Percentiles rank a stretch among this genome's conserved stretches.
These are phyloP conservation scores for Ophiocordyceps camponoti-rufipedis DNA, from an alignment of 2,329 filamentous ascomycete species.

Conservation along the genomic window DNA sequence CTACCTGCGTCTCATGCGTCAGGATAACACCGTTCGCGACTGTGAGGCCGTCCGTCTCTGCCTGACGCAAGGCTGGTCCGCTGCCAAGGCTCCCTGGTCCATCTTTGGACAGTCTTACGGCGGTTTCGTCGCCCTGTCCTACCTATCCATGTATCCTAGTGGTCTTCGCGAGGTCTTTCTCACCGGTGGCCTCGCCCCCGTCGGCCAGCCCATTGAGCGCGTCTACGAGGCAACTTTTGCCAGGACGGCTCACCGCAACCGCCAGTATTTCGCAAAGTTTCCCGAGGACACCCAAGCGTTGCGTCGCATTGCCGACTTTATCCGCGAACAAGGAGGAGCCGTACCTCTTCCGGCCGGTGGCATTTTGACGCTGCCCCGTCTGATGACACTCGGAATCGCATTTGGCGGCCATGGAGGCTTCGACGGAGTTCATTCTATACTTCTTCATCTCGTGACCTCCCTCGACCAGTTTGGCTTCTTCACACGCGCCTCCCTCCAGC, in stretches of 20 bases:
- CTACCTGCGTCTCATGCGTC: conserved; percentile 71
- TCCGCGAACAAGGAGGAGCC: conserved; percentile 34
- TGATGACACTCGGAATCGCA: conserved; percentile 59
- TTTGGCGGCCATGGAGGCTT: conserved; percentile 69
- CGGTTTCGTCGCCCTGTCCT: conserved; percentile 70
- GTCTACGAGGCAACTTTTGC: conserved; percentile 58
- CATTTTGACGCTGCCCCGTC: conserved; percentile 49
- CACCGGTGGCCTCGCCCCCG: conserved; percentile 65
- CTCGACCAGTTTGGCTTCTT: conserved; percentile 61
- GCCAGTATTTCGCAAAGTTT: conserved; percentile 68
- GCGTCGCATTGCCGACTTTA: conserved; percentile 44
- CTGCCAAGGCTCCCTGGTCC: conserved; percentile 61
- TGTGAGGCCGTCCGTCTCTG: conserved; percentile 69
- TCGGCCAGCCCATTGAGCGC: conserved; percentile 52
- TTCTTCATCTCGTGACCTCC: conserved; percentile 54
- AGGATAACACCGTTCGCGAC: conserved; percentile 79
- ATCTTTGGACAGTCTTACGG: conserved; percentile 86
- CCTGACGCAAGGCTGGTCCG: conserved; percentile 50
- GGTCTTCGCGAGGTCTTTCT: conserved; percentile 69
- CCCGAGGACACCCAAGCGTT: conserved; percentile 60
- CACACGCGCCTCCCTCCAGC: conserved; percentile 49
- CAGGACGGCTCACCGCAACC: conserved; percentile 54
- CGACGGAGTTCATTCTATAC: conserved; percentile 53
- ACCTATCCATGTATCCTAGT: conserved; percentile 64
- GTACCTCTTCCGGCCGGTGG: conserved; percentile 56